phyloP scores from a whole-genome alignment of 2,329 filamentous ascomycete species.

The Cercospora sesami region DNA sequence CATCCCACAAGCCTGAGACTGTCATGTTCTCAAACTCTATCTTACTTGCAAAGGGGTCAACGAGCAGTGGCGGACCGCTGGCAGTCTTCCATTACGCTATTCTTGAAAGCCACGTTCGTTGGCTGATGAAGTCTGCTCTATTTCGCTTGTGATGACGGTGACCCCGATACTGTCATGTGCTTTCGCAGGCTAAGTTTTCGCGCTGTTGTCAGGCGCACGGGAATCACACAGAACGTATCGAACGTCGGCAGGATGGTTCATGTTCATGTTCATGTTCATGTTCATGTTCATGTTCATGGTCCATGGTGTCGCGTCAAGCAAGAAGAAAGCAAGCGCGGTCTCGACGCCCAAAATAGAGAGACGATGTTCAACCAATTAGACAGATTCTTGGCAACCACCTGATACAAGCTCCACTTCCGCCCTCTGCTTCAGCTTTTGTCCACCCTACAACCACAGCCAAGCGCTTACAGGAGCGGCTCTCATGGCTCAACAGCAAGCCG shows the following conservation, averaged over 20 bases:
- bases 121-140: not conserved
- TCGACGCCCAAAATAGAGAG: not conserved
- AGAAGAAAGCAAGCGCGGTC: not conserved
- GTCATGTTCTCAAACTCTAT: not conserved
- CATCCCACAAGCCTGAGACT: not conserved
- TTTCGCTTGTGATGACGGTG: not conserved
- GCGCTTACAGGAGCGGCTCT: not conserved
- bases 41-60: not conserved
- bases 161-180: not conserved
- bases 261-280: not conserved
- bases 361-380: not conserved
- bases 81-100: not conserved
- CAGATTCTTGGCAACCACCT: not conserved
- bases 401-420: not conserved
- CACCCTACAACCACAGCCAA: conserved; percentile 9
- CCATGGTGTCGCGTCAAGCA: not conserved
- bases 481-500: conserved; percentile 10
- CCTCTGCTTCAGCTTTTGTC: not conserved
- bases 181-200: not conserved
- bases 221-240: not conserved
- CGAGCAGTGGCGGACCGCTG: not conserved
- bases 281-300: not conserved
- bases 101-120: not conserved
- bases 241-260: not conserved
- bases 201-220: not conserved